Conservation (phyloP, 176 grass and related monocot species). For the Oryza glaberrima region DNA sequence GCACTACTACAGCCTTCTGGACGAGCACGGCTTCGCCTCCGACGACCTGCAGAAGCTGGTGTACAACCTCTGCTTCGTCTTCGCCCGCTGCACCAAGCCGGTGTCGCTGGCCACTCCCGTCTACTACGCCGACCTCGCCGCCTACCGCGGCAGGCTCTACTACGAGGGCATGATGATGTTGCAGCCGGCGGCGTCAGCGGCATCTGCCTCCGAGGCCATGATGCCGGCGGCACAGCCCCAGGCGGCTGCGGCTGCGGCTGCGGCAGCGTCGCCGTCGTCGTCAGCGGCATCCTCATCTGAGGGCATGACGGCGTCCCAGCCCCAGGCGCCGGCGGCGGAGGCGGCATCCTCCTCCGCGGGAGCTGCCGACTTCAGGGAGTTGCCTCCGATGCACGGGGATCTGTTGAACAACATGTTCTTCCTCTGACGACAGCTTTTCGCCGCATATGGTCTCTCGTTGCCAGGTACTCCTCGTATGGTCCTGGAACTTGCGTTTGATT, state of each 20-base stretch:
- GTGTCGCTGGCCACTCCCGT: constrained; percentile 62
- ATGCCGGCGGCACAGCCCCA: constrained; percentile 41
- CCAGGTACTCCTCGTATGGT: not conserved
- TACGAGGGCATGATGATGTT: constrained; percentile 28
- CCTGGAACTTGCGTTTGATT: not conserved
- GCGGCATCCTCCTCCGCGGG: constrained; percentile 4
- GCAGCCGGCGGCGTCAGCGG: too few species aligned
- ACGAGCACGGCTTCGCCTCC: constrained; percentile 44
- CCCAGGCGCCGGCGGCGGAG: not conserved
- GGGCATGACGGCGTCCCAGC: constrained; percentile 30
- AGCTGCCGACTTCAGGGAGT: not conserved
- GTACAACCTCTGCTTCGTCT: constrained; percentile 58
- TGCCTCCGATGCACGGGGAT: constrained; percentile 43
- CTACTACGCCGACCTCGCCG: constrained; percentile 61
- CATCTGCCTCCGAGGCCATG: not conserved
- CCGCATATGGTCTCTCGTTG: too few species aligned
- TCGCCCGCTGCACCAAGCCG: constrained; percentile 67
- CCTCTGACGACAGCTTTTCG: constrained; percentile 37
- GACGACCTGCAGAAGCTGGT: constrained; percentile 67
- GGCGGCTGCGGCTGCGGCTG: constrained; percentile 33
- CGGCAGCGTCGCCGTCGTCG: constrained; percentile 50
- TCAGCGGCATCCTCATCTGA: constrained; percentile 55
- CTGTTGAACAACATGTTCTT: constrained; percentile 59
- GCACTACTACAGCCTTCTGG: constrained; percentile 57
- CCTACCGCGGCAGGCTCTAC: constrained; percentile 60